A percentile compares a stretch with the other conserved stretches of the same genome.
phyloP scores from a whole-genome alignment of 169 alveolate genomes.

The Fabrea salina region DNA sequence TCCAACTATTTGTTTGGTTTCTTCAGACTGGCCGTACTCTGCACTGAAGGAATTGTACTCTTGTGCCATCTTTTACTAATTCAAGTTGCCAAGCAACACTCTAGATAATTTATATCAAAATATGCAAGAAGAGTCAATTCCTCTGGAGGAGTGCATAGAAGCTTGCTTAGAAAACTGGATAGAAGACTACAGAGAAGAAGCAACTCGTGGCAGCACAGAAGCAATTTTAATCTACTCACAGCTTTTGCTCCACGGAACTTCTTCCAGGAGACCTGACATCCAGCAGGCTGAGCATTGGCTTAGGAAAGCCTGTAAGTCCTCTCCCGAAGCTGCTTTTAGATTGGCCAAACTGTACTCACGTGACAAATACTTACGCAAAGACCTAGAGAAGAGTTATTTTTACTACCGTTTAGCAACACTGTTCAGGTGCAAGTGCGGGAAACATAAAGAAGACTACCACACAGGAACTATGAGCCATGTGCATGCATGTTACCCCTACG shows the following conservation, averaged over 20 bases:
- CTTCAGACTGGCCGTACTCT: too few relatives aligned
- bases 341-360: neutral
- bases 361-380: neutral
- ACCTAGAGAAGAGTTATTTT: conserved; percentile 19
- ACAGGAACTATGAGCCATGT: neutral
- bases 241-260: neutral
- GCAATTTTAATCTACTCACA: conserved; percentile 19
- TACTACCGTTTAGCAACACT: conserved; percentile 11
- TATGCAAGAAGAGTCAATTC: neutral
- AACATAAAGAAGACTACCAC: neutral
- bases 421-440: conserved; percentile 28
- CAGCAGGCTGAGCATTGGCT: neutral
- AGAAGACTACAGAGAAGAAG: neutral
- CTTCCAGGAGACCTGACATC: neutral
- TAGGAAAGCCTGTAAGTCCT: neutral
- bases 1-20: too few relatives aligned
- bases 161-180: neutral
- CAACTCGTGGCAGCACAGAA: neutral
- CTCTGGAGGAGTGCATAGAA: neutral
- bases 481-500: conserved; percentile 7
- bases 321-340: conserved; percentile 21
- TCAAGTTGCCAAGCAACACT: too few relatives aligned
- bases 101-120: neutral
- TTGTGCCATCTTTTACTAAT: too few relatives aligned
- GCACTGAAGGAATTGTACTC: too few relatives aligned